Percentiles rank a stretch among this genome's conserved stretches.
Conservation (phyloP, 2,329 filamentous ascomycete species). For the Trichophyton equinum region DNA sequence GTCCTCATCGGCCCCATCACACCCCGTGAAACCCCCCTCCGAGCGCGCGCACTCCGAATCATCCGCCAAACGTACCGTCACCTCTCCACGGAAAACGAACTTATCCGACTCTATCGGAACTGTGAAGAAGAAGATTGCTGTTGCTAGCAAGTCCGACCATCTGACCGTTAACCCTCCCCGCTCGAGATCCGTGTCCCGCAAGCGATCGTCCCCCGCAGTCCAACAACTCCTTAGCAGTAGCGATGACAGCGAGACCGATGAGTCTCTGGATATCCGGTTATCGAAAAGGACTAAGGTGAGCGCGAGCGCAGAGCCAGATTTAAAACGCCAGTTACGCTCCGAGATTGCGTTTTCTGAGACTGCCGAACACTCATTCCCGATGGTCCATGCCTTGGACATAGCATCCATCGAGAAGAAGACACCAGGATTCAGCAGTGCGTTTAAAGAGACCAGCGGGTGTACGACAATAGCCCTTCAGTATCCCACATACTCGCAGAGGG, state of each 20-base stretch:
- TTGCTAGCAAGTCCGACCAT: background rate
- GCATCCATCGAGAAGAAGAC: slow-evolving; percentile 28
- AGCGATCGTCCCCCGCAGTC: slow-evolving; percentile 27
- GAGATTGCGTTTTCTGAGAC: slow-evolving; percentile 34
- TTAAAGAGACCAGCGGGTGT: slow-evolving; percentile 31
- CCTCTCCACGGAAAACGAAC: slow-evolving; percentile 1
- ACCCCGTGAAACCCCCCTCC: slow-evolving; percentile 8
- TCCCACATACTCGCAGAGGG: slow-evolving; percentile 57
- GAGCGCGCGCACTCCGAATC: slow-evolving; percentile 10
- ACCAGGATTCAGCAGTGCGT: slow-evolving; percentile 41
- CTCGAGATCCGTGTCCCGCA: slow-evolving; percentile 19
- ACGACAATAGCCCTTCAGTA: slow-evolving; percentile 62
- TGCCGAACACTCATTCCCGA: slow-evolving; percentile 25
- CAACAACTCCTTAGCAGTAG: slow-evolving; percentile 28
- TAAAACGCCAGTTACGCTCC: slow-evolving; percentile 34
- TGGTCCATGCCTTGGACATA: slow-evolving; percentile 41
- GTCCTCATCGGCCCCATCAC: slow-evolving; percentile 20
- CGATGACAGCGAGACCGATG: slow-evolving; percentile 31
- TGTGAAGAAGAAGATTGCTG: background rate
- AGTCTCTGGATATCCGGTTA: slow-evolving; percentile 25
- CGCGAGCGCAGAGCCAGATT: slow-evolving; percentile 32
- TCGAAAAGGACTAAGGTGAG: slow-evolving; percentile 32
- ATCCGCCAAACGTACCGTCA: background rate
- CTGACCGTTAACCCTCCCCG: background rate
- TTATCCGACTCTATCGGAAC: background rate